These are phyloP conservation scores for Liquidambar formosana DNA, from an alignment of 164 flowering plant genomes.

Conservation along the genomic window DNA sequence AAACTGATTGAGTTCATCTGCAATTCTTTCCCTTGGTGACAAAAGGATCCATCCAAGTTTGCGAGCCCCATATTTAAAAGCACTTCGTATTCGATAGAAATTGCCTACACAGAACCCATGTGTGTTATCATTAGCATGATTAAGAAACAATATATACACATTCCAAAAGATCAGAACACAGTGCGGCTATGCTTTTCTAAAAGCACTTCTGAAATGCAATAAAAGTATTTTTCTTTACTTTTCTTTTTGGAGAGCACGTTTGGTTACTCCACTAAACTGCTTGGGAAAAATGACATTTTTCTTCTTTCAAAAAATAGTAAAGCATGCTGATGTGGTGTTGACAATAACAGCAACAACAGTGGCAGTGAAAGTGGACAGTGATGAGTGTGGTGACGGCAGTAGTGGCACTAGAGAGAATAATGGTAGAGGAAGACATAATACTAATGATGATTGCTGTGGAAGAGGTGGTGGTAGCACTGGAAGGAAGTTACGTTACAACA, in stretches of 20 bases:
- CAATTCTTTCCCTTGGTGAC: conserved; percentile 34
- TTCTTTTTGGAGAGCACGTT: too few relatives aligned
- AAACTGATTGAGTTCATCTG: conserved; percentile 47
- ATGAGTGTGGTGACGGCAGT: background rate
- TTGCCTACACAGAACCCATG: conserved; percentile 43
- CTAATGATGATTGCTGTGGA: background rate
- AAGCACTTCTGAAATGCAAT: too few relatives aligned
- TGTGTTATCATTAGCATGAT: background rate
- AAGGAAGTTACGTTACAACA: too few relatives aligned
- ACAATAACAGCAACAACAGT: too few relatives aligned
- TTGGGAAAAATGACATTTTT: too few relatives aligned
- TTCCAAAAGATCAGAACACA: too few relatives aligned
- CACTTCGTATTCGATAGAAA: conserved; percentile 72
- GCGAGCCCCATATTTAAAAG: conserved; percentile 69
- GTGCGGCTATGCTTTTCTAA: too few relatives aligned
- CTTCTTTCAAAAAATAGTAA: too few relatives aligned
- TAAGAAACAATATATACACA: background rate
- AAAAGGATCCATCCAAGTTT: conserved; percentile 63
- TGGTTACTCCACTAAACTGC: too few relatives aligned
- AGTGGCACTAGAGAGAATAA: background rate
- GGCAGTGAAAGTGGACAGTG: background rate
- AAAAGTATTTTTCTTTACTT: too few relatives aligned
- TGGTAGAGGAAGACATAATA: too few relatives aligned
- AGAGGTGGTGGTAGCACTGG: background rate
- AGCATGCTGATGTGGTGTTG: too few relatives aligned